These are phyloP conservation scores for Plantago elongata DNA, from an alignment of 257 asterid species.

Conservation along the genomic window DNA sequence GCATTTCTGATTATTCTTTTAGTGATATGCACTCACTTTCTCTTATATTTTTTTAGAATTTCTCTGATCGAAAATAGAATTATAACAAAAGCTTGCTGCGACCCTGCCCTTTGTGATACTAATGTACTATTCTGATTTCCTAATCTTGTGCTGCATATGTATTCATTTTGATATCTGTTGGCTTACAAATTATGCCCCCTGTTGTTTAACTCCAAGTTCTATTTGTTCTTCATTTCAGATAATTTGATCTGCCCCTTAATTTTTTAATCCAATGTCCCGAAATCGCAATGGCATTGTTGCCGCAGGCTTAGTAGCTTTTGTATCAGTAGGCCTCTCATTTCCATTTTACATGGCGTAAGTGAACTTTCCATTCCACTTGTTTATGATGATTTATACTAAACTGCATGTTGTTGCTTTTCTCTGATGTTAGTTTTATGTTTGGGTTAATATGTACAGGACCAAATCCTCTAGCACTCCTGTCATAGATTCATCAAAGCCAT, in stretches of 20 bases:
- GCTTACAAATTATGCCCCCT: neutral
- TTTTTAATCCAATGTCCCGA: conserved; percentile 77
- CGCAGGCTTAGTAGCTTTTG: conserved; percentile 72
- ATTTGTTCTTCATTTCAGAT: conserved; percentile 29
- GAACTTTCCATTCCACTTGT: conserved; percentile 15
- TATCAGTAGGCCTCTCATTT: conserved; percentile 77
- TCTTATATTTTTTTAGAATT: too few species aligned
- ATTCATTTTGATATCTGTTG: conserved; percentile 2
- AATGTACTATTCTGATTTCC: neutral
- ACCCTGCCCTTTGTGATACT: neutral
- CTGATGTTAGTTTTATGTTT: neutral
- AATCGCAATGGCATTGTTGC: conserved; percentile 73
- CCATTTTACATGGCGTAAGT: conserved; percentile 98
- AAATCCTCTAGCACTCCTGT: conserved; percentile 68
- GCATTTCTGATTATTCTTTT: too few species aligned
- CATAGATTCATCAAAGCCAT: conserved; percentile 86
- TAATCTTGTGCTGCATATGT: neutral
- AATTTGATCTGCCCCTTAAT: conserved; percentile 13
- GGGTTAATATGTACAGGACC: conserved; percentile 36
- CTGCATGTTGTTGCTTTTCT: neutral
- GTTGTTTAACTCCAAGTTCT: neutral
- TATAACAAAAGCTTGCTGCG: too few species aligned
- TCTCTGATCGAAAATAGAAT: too few species aligned
- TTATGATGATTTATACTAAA: neutral
- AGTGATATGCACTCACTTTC: too few species aligned